Base-by-base conservation (phyloP, 2,329 filamentous ascomycete species). In the Aspergillus alliaceus region DNA sequence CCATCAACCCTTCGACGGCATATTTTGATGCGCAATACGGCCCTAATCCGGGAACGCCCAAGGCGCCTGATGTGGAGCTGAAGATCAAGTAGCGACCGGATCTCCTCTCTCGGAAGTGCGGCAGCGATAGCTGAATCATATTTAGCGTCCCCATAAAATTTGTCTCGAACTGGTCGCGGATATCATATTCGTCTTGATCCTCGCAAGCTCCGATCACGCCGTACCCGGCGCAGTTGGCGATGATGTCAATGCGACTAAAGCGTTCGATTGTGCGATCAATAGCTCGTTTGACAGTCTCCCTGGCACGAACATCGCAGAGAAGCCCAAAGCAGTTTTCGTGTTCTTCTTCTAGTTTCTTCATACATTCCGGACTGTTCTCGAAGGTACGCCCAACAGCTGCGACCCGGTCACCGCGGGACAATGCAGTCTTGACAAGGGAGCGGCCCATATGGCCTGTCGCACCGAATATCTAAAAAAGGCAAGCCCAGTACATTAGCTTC, bases 21-120 rank as follows among this genome's bases (percentile, higher is more conserved):
- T 97, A 98, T 73, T 98, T 99, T 15, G 92, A 96, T 1, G 95
- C 95, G 74, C 93, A 98, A 71, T 96, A 98, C 0, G 93, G 93
- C 0, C 93, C 93, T 6, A 98, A 77, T 0, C 95, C 95, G 0
- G 95, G 95, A 0, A 98, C 91, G 2, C 93, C 95, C n/a, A 97
- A 82, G 0, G 93, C 91, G 4, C 95, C 95, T 31, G 90, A 90
- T 0, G 92, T 97, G 8, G 90, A 95, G 70, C 91, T 96, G 77
- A 98, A 97, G 61, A 98, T 96, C 51, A 98, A 81, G 73, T 97
- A 98, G 29, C 93, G 85, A 1, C 95, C 95, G 1, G 79, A 81
- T 22, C 83, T 82, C 62, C 91, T 88, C 61, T 87, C 82, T 51
- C 93, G 87, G 66, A 98, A 96, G 76, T 96, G 91, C 0, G 93